Conservation (phyloP, 139 green algal species). For the Coccomyxa sp. region DNA sequence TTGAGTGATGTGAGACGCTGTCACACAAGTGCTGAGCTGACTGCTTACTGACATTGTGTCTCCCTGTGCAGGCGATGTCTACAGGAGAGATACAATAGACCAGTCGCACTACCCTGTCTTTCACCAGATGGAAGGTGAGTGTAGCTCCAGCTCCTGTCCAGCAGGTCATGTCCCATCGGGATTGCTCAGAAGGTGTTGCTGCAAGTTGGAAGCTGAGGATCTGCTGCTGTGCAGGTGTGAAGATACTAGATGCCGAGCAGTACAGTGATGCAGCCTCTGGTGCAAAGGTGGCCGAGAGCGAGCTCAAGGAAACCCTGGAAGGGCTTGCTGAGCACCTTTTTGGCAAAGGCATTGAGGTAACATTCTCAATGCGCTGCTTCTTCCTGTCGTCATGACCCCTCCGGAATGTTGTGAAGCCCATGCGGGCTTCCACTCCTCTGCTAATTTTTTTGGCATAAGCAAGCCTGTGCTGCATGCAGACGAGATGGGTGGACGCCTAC, state of each 20-base stretch:
- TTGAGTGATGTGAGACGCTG: neutral
- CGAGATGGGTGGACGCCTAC: conserved; percentile 83
- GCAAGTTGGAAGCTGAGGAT: no score
- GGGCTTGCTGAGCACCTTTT: conserved; percentile 87
- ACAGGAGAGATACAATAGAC: conserved; percentile 91
- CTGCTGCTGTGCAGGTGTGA: neutral
- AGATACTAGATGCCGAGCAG: neutral
- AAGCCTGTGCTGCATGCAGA: conserved; percentile 5
- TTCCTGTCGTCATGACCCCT: neutral
- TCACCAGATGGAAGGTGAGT: conserved; percentile 98
- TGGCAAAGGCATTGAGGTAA: conserved; percentile 29
- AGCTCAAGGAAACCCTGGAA: conserved; percentile 93
- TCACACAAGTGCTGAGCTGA: neutral
- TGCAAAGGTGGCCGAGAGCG: conserved; percentile 49
- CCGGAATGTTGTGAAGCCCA: neutral
- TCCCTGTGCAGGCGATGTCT: conserved; percentile 17
- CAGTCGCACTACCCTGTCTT: conserved; percentile 99
- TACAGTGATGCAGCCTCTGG: conserved; percentile 20
- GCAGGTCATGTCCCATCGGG: no score
- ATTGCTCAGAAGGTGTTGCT: no score
- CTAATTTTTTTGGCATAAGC: no score
- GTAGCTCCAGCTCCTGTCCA: neutral
- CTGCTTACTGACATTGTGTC: neutral
- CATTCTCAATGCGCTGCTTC: neutral
- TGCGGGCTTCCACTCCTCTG: no score